phyloP scores from a whole-genome alignment of 2,329 filamentous ascomycete genomes.

The Colletotrichum echinochloae region DNA sequence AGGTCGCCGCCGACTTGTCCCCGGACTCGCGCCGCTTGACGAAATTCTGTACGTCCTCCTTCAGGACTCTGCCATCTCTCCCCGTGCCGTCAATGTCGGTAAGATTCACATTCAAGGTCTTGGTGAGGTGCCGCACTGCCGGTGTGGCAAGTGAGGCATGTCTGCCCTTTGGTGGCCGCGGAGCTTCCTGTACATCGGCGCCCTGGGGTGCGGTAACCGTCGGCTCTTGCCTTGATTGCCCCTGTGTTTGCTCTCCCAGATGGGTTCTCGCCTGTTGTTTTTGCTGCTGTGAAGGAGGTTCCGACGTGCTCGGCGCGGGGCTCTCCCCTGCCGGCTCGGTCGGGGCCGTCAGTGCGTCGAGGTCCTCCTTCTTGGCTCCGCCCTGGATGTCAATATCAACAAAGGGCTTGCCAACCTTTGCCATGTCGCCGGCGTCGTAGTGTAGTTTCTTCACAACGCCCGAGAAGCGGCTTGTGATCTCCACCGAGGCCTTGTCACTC shows the following conservation, averaged over 20 bases:
- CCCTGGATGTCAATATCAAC: conserved; percentile 95
- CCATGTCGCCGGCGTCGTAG: conserved; percentile 96
- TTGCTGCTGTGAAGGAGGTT: conserved; percentile 29
- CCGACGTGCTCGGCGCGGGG: conserved; percentile 44
- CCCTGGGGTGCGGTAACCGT: not conserved
- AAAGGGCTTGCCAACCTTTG: conserved; percentile 92
- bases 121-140: conserved; percentile 88
- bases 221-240: conserved; percentile 30
- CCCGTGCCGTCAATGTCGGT: conserved; percentile 84
- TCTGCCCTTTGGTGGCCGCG: conserved; percentile 64
- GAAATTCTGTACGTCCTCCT: conserved; percentile 88
- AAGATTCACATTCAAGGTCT: conserved; percentile 83
- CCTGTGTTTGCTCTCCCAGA: conserved; percentile 13
- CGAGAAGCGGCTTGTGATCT: conserved; percentile 96
- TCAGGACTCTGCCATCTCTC: conserved; percentile 89
- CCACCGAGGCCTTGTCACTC: conserved; percentile 90
- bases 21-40: conserved; percentile 63
- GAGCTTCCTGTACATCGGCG: conserved; percentile 33
- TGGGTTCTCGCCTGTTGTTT: conserved; percentile 3
- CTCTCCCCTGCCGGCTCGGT: conserved; percentile 38
- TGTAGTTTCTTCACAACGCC: conserved; percentile 96
- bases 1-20: conserved; percentile 1
- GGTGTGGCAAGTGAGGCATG: conserved; percentile 86
- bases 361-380: conserved; percentile 74
- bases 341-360: conserved; percentile 47